These are phyloP conservation scores for Crithidia fasciculata DNA, from an alignment of 208 protist species.

Conservation along the genomic window DNA sequence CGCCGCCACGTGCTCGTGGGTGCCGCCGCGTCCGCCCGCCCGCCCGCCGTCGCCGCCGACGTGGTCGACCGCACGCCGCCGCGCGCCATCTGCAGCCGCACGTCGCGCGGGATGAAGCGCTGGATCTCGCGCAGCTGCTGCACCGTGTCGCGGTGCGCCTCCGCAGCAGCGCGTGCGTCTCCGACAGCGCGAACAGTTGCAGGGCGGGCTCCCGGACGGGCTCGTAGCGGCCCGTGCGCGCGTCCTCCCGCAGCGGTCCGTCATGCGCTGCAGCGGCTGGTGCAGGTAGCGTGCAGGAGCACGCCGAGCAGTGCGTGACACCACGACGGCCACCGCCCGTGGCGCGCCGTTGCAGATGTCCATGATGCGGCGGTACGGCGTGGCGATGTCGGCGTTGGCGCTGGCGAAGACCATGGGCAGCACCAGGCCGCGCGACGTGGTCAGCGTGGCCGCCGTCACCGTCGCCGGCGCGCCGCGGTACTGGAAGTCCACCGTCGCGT, in stretches of 20 bases:
- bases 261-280: not conserved
- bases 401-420: not conserved
- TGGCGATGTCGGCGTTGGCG: not conserved
- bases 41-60: not conserved
- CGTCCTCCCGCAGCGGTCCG: not conserved
- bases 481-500: not conserved
- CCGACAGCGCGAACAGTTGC: not conserved
- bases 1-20: too few species aligned
- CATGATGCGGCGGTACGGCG: not conserved
- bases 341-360: not conserved
- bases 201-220: not conserved
- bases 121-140: constrained; percentile 17
- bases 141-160: constrained; percentile 13
- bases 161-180: constrained; percentile 8
- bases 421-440: not conserved
- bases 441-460: not conserved
- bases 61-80: not conserved
- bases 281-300: too few species aligned
- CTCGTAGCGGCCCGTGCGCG: not conserved
- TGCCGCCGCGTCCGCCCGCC: not conserved
- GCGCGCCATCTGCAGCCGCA: not conserved
- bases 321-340: not conserved
- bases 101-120: constrained; percentile 17
- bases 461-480: not conserved
- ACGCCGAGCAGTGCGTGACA: not conserved